Conservation (phyloP, 352 stramenopile species). For the Pythium guiyangense region DNA sequence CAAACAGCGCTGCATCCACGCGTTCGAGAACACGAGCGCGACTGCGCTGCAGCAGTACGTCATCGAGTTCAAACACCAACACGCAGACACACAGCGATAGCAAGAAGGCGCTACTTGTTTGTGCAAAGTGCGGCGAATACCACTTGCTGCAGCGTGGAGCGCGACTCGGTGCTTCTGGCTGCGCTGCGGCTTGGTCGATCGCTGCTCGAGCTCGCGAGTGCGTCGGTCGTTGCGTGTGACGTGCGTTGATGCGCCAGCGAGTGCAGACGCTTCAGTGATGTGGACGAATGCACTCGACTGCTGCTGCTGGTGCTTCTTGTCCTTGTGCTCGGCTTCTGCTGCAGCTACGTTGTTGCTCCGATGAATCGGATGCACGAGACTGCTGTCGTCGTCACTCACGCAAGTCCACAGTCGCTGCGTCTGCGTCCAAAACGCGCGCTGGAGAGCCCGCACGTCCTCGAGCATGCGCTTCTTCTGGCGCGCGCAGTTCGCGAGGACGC, state of each 20-base stretch:
- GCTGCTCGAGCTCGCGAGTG: not conserved
- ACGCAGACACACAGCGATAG: not conserved
- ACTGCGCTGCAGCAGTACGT: slow-evolving; percentile 30
- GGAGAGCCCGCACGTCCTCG: too few relatives aligned
- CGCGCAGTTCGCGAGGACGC: slow-evolving; percentile 25
- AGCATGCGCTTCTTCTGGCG: too few relatives aligned
- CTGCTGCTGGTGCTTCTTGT: not conserved
- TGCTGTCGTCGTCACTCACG: slow-evolving; percentile 19
- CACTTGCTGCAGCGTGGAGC: not conserved
- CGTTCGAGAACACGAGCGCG: slow-evolving; percentile 25
- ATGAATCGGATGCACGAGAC: too few relatives aligned
- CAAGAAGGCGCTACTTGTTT: not conserved
- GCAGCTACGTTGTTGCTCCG: not conserved
- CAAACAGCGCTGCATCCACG: slow-evolving; percentile 19
- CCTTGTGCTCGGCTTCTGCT: too few relatives aligned
- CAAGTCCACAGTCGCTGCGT: too few relatives aligned
- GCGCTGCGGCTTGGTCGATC: too few relatives aligned
- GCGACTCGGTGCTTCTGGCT: not conserved
- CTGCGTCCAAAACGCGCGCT: too few relatives aligned
- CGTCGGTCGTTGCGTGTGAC: not conserved
- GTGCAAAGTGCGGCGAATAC: not conserved
- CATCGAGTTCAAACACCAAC: slow-evolving; percentile 24
- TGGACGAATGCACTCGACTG: not conserved
- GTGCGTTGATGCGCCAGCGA: too few relatives aligned
- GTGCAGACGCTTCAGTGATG: too few relatives aligned